Base-by-base conservation (phyloP, 2,329 filamentous ascomycete genomes). In the Niveomyces coronatus region DNA sequence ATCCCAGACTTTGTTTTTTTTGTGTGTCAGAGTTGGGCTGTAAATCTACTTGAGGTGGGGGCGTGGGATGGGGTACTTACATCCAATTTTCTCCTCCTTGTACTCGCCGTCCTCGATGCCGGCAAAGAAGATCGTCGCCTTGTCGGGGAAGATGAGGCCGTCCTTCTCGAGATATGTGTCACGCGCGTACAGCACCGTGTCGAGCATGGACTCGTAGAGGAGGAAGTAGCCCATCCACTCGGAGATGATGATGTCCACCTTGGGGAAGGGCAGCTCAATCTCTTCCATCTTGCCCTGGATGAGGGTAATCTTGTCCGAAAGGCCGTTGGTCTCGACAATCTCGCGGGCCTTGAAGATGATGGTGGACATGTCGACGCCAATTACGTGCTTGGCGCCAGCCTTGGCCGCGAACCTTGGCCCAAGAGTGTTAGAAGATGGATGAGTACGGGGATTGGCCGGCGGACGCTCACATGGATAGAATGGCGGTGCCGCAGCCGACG, bases 141-240 rank as follows among this genome's bases (percentile, higher is more conserved):
- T 96, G 68, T 98, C 91, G 15, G 91, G 91, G 75, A 96, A 96
- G 65, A 98, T 96, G 53, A 95, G 71, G 47, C 89, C 89, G 50
- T 84, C 84, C 58, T 84, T 81, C 46, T 68, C 71, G 44, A 98
- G 79, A 64, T 94, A 98, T 60, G 74, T 82, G 72, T 98, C 91
- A 52, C 91, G 81, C 18, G 91, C 91, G 58, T 95, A 96, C 43
- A 98, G 75, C 35, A 98, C 91, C 22, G 91, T 98, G 68, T 98
- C 91, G 56, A 98, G 66, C 91, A 98, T 98, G 76, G 77, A 85
- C 77, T 98, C 91, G 66, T 98, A 98, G 44, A 98, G 79, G 37
- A 98, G 70, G 71, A 96, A 96, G 70, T 98, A 98, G 23, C 91
- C 91, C 91, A 98, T 98, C 91, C 91, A 98, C 71, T 98, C 91